Percentiles rank a stretch among this genome's conserved stretches.
Evolutionary conservation across 73 alveolate species (phyloP).

Genomic region (Paramecium sexaurelia): DNA sequence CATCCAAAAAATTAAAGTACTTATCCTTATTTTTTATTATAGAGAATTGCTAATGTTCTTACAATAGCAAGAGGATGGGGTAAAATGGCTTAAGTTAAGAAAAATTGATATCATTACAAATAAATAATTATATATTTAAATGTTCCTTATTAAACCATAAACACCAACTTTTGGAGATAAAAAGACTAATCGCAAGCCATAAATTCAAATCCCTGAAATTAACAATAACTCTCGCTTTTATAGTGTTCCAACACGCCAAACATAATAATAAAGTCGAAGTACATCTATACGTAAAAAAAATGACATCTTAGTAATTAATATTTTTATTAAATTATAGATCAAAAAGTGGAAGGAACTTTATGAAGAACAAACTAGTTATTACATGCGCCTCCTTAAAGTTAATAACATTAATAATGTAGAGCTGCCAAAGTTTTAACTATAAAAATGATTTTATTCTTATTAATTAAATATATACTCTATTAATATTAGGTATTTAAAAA

Average conservation of each 20-base stretch:
- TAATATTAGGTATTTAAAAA: not conserved
- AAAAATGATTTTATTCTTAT: not conserved
- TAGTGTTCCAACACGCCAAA: not conserved
- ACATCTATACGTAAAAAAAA: not conserved
- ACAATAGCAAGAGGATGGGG: constrained; percentile 39
- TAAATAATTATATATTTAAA: not conserved
- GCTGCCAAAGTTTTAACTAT: constrained; percentile 8
- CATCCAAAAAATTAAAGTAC: constrained; percentile 66
- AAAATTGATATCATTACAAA: constrained; percentile 1
- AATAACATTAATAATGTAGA: not conserved
- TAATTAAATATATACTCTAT: not conserved
- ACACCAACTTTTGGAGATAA: not conserved
- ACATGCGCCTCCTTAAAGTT: not conserved
- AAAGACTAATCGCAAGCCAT: not conserved
- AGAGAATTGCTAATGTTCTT: constrained; percentile 22
- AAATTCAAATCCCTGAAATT: not conserved
- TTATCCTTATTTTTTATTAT: not conserved
- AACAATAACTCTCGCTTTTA: constrained; percentile 4
- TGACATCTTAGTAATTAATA: not conserved
- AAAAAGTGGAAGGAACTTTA: constrained; percentile 17
- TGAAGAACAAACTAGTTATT: not conserved
- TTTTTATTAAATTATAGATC: not conserved
- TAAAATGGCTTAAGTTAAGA: constrained; percentile 2
- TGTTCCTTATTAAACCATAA: not conserved
- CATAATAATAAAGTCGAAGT: not conserved